Evolutionary conservation across 2,329 filamentous ascomycete genomes (phyloP), one percentile per base, ranked within the genome.

Genomic region (Alternaria novae-zelandiae): DNA sequence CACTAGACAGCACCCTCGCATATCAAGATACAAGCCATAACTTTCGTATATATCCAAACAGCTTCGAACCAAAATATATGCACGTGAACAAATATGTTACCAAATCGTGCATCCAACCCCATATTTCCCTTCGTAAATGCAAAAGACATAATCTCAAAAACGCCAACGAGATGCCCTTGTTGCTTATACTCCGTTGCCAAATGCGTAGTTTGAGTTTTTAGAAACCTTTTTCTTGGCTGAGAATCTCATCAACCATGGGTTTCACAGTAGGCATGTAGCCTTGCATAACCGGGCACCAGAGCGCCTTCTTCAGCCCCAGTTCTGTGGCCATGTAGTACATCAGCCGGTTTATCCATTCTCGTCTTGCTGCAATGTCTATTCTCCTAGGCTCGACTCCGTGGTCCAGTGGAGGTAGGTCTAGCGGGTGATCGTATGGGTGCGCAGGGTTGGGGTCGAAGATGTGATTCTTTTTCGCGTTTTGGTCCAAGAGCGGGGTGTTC

Each of bases 301-400:
- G 32, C 2, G 65, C 75, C 60, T 74, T 75, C 55, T 73, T 74
- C 9, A 77, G 70, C 0, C 74, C 74, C 5, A 78, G 44, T 23
- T 75, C 71, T 2, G 57, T 63, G 1, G 61, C 74, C 2, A 70
- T 49, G 32, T 73, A 78, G 30, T 72, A 75, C 20, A 75, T 41
- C 28, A 76, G 47, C 0, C 68, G 49, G 36, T 76, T 75, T 9
- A 78, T 28, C 75, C 74, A 77, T 49, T 74, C 72, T 0, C 73
- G 57, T 7, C 68, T 51, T 0, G 70, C 73, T 0, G 62, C 59
- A 1, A 78, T 63, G 25, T 78, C 74, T 15, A 77, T 71, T 1
- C 25, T 59, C 17, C 50, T 57, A 3, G 65, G 58, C 21, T 70
- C 61, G 1, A 67, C 62, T 0, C 65, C 66, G 3, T 64, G 61